Evolutionary conservation across 129 eudicot species (phyloP).

Genomic region (Pittosporum tobira): DNA sequence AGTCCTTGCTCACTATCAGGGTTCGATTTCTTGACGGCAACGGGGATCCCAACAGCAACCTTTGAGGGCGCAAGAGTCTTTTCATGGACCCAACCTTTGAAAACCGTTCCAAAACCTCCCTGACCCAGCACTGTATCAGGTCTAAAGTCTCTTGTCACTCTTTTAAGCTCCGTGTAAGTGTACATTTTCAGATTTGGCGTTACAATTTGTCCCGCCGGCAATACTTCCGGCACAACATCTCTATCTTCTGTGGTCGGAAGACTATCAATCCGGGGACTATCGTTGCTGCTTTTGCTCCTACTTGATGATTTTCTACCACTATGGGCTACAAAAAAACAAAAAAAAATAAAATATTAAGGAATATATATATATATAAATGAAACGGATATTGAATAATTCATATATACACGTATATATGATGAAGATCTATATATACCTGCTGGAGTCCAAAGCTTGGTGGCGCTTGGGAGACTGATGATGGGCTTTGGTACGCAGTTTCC

Average conservation of each 20-base stretch:
- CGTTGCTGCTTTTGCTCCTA: background rate
- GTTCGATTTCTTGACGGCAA: too few species aligned
- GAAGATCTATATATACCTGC: conserved; percentile 24
- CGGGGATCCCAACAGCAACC: background rate
- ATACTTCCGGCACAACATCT: conserved; percentile 2
- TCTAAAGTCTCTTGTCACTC: background rate
- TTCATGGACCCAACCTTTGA: background rate
- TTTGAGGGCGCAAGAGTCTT: background rate
- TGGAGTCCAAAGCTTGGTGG: conserved; percentile 12
- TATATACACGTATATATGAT: background rate
- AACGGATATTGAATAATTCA: background rate
- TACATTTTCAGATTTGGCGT: background rate
- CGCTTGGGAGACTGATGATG: conserved; percentile 29
- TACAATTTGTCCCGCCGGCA: background rate
- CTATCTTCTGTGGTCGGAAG: conserved; percentile 3
- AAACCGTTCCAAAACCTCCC: background rate
- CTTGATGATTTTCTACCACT: conserved; percentile 19
- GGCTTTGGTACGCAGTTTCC: conserved; percentile 65
- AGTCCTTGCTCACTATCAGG: too few species aligned
- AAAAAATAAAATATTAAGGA: background rate
- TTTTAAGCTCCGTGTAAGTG: background rate
- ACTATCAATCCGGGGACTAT: background rate
- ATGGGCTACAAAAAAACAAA: background rate
- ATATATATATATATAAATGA: background rate
- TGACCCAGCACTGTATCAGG: background rate